Evolutionary conservation across 2,329 filamentous ascomycete species (phyloP).

Genomic region (Colletotrichum scovillei): DNA sequence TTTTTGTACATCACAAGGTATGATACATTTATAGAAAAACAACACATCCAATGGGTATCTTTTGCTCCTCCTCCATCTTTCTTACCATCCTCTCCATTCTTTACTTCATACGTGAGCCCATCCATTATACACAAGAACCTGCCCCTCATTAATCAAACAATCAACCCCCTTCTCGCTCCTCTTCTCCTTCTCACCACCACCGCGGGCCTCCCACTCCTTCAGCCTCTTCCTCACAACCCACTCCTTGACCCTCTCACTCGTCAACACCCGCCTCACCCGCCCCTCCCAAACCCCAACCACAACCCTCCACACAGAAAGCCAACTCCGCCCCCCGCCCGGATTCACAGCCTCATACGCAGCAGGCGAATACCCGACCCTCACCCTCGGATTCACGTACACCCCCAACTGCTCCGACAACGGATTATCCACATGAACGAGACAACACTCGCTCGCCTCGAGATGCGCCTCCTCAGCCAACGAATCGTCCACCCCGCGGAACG

Average conservation of each 20-base stretch:
- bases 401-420: slow-evolving; percentile 62
- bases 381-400: slow-evolving; percentile 76
- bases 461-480: slow-evolving; percentile 67
- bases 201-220: slow-evolving; percentile 50
- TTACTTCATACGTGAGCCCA: slow-evolving; percentile 64
- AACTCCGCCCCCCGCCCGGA: slow-evolving; percentile 45
- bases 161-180: slow-evolving; percentile 58
- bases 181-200: slow-evolving; percentile 34
- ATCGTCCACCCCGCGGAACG: slow-evolving; percentile 74
- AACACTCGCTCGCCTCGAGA: slow-evolving; percentile 83
- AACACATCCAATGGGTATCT: slow-evolving; percentile 12
- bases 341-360: slow-evolving; percentile 64
- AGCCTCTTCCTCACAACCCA: slow-evolving; percentile 52
- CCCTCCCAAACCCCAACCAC: slow-evolving; percentile 70
- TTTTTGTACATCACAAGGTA: not conserved
- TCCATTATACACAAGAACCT: slow-evolving; percentile 66
- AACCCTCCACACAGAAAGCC: slow-evolving; percentile 61
- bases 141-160: slow-evolving; percentile 72
- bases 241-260: slow-evolving; percentile 39
- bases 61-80: not conserved
- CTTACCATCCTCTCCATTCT: not conserved
- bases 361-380: slow-evolving; percentile 73
- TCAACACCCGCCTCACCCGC: slow-evolving; percentile 58
- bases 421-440: slow-evolving; percentile 80
- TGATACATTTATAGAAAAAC: not conserved